These are phyloP conservation scores for Osmanthus fragrans DNA, from an alignment of 257 asterid genomes.

Conservation along the genomic window DNA sequence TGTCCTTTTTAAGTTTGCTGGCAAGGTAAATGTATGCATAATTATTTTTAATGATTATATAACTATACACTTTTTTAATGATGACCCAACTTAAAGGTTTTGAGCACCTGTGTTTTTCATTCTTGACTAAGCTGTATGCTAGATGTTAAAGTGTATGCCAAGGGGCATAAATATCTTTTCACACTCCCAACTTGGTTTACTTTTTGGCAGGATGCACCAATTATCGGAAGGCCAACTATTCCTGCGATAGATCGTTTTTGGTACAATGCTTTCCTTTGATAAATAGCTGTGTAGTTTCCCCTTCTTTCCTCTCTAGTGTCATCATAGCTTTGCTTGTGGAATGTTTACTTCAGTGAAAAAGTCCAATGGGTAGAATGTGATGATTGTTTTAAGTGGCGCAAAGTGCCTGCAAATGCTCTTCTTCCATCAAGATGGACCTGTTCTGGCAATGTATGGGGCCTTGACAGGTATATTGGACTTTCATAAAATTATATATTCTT, in stretches of 20 bases:
- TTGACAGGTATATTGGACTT: constrained; percentile 52
- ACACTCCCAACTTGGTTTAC: constrained; percentile 20
- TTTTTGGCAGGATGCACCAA: constrained; percentile 64
- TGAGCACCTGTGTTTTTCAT: constrained; percentile 9
- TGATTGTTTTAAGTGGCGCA: constrained; percentile 93
- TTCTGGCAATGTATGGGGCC: constrained; percentile 66
- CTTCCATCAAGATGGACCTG: constrained; percentile 84
- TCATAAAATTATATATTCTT: neutral
- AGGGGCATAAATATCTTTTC: neutral
- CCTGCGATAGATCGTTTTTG: constrained; percentile 58
- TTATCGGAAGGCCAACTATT: constrained; percentile 91
- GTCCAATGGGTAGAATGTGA: constrained; percentile 90
- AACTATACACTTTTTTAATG: neutral
- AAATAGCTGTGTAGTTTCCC: neutral
- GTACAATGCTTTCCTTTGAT: constrained; percentile 44
- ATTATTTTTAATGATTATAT: neutral
- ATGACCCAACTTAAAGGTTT: neutral
- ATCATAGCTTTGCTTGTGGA: constrained; percentile 20
- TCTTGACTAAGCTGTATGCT: constrained; percentile 10
- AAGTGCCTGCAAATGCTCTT: constrained; percentile 68
- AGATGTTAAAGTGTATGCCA: constrained; percentile 13
- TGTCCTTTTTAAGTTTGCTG: neutral
- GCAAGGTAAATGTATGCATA: neutral
- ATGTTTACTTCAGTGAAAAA: constrained; percentile 48
- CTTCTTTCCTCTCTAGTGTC: neutral